phyloP scores from a whole-genome alignment of 1,284 basidiomycete species.

The Heterobasidion parviporum region DNA sequence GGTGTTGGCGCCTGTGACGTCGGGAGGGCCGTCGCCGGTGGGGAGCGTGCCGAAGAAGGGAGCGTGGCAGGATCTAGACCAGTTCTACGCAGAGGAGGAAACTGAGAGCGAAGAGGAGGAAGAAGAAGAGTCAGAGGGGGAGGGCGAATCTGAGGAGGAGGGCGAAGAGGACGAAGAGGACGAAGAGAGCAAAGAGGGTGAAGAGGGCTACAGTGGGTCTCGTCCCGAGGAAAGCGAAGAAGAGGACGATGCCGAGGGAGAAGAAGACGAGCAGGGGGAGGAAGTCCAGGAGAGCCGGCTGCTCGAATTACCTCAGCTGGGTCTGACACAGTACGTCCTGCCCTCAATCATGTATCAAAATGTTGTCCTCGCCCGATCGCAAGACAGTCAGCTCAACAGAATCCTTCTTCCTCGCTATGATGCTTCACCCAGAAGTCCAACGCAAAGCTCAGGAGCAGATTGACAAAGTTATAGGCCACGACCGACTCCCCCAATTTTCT shows the following conservation, averaged over 20 bases:
- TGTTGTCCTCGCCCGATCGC: constrained; percentile 10
- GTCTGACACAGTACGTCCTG: constrained; percentile 14
- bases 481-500: constrained; percentile 4
- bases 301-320: constrained; percentile 9
- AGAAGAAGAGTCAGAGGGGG: constrained; percentile 22
- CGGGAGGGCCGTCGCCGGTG: constrained; percentile 28
- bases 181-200: no score
- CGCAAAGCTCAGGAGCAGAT: constrained; percentile 2
- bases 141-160: constrained; percentile 18
- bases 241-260: constrained; percentile 19
- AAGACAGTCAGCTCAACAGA: not conserved
- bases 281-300: no score
- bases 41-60: constrained; percentile 28
- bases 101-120: constrained; percentile 21
- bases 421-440: constrained; percentile 5
- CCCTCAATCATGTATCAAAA: not conserved
- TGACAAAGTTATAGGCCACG: not conserved
- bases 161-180: constrained; percentile 18
- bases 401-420: constrained; percentile 2
- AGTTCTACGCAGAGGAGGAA: constrained; percentile 48
- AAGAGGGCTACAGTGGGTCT: constrained; percentile 13
- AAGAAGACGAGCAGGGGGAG: no score
- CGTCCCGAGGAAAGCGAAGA: constrained; percentile 20
- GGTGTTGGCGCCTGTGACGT: constrained; percentile 41
- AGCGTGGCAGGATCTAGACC: constrained; percentile 54